A percentile compares a stretch with the other conserved stretches of the same genome.
Evolutionary conservation across 805 yeast species (phyloP).

Genomic region (Lipomyces yamanashiensis): DNA sequence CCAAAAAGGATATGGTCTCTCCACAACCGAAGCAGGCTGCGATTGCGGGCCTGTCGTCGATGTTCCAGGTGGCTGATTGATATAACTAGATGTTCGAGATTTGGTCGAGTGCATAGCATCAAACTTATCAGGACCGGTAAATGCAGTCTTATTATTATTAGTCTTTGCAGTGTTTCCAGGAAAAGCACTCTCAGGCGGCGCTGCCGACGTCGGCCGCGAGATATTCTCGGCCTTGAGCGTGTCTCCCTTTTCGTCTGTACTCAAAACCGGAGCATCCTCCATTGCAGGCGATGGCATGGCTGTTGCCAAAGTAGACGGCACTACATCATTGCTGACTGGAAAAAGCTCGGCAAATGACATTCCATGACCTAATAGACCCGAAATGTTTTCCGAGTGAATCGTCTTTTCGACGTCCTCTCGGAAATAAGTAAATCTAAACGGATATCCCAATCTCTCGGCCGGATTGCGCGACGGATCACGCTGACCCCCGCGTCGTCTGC

Average conservation of each 20-base stretch:
- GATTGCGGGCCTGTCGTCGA: background rate
- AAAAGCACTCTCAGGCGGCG: background rate
- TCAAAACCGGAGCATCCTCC: slow-evolving; percentile 64
- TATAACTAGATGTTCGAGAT: slow-evolving; percentile 1
- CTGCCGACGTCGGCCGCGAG: background rate
- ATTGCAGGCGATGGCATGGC: slow-evolving; percentile 7
- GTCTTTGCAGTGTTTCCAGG: too few relatives aligned
- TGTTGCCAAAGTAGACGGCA: slow-evolving; percentile 7
- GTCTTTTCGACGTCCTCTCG: slow-evolving; percentile 88
- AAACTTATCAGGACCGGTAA: background rate
- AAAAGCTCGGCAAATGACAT: slow-evolving; percentile 70
- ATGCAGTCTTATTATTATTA: background rate
- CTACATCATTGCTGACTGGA: slow-evolving; percentile 40
- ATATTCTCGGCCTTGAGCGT: slow-evolving; percentile 5
- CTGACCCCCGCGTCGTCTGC: slow-evolving; percentile 23
- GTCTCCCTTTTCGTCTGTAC: slow-evolving; percentile 11
- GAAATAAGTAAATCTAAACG: slow-evolving; percentile 80
- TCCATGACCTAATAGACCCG: slow-evolving; percentile 64
- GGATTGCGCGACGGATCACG: slow-evolving; percentile 53
- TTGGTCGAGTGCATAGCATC: slow-evolving; percentile 2
- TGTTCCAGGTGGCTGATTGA: slow-evolving; percentile 1
- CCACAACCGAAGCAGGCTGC: background rate
- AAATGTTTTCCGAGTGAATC: slow-evolving; percentile 83
- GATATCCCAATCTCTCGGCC: slow-evolving; percentile 21
- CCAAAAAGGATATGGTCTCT: slow-evolving; percentile 55